Evolutionary conservation across 164 flowering plant genomes (phyloP).

Genomic region (Umbilicus rupestris): DNA sequence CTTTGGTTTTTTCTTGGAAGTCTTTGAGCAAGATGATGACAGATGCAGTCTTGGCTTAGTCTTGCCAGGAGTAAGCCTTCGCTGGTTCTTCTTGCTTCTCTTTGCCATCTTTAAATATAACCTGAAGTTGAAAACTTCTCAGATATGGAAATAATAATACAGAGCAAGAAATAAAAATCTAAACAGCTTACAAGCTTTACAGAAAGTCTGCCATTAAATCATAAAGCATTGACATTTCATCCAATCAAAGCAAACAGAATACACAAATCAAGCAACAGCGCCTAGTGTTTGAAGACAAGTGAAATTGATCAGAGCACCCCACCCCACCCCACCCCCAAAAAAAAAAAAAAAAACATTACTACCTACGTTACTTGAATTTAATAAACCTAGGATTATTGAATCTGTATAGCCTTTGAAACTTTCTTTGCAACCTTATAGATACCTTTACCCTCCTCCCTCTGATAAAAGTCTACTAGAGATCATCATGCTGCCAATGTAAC

Average conservation of each 20-base stretch:
- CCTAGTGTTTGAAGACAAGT: not conserved
- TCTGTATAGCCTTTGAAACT: not conserved
- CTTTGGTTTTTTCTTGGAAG: slow-evolving; percentile 12
- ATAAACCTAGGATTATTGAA: not conserved
- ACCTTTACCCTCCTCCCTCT: not conserved
- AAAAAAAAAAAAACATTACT: not conserved
- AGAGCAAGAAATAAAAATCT: not conserved
- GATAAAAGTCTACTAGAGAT: not conserved
- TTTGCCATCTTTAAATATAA: slow-evolving; percentile 39
- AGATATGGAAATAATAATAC: not conserved
- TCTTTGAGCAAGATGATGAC: slow-evolving; percentile 20
- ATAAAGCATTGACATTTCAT: not conserved
- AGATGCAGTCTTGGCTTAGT: slow-evolving; percentile 43
- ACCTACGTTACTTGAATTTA: not conserved
- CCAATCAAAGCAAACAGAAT: not conserved
- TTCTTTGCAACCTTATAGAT: not conserved
- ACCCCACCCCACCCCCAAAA: too few relatives aligned
- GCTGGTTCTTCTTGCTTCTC: slow-evolving; percentile 42
- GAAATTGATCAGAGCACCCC: not conserved
- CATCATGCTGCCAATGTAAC: too few relatives aligned
- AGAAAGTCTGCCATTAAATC: not conserved
- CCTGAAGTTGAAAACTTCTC: not conserved
- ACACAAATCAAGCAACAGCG: not conserved
- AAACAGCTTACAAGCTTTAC: not conserved
- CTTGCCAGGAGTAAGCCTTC: slow-evolving; percentile 36